Percentiles rank a stretch among this genome's conserved stretches.
Evolutionary conservation across 768 basidiomycete species (phyloP).

Genomic region (Boletus reticuloceps): DNA sequence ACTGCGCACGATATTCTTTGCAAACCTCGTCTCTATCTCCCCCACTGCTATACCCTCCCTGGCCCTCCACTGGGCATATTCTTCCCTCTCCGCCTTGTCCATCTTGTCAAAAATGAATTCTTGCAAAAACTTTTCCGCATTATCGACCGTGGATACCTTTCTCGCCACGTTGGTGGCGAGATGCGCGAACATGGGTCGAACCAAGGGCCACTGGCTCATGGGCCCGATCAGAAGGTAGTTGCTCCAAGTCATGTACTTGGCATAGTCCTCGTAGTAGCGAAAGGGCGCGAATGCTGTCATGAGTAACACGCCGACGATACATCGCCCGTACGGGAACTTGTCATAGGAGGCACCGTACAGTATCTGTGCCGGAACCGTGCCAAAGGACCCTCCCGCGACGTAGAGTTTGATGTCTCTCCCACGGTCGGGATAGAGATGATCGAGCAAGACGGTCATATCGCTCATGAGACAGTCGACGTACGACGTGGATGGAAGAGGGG

Average conservation of each 20-base stretch:
- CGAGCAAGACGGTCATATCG: slow-evolving; percentile 46
- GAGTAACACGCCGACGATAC: slow-evolving; percentile 47
- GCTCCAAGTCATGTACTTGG: slow-evolving; percentile 43
- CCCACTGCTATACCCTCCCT: slow-evolving; percentile 38
- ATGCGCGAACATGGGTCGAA: too few relatives aligned
- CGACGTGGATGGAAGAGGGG: slow-evolving; percentile 30
- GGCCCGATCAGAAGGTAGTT: slow-evolving; percentile 49
- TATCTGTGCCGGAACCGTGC: slow-evolving; percentile 54
- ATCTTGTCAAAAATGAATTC: slow-evolving; percentile 39
- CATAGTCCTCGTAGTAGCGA: slow-evolving; percentile 43
- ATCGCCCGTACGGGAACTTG: slow-evolving; percentile 48
- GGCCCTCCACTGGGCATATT: slow-evolving; percentile 41
- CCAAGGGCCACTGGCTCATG: slow-evolving; percentile 41
- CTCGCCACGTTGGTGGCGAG: too few relatives aligned
- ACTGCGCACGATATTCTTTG: slow-evolving; percentile 43
- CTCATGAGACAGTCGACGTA: slow-evolving; percentile 42
- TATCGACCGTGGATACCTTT: slow-evolving; percentile 37
- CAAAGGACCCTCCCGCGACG: slow-evolving; percentile 53
- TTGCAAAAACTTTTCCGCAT: slow-evolving; percentile 43
- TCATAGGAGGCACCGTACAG: slow-evolving; percentile 51
- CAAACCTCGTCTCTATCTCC: slow-evolving; percentile 43
- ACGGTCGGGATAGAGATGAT: slow-evolving; percentile 48
- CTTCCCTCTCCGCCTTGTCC: slow-evolving; percentile 34
- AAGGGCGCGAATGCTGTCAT: slow-evolving; percentile 47
- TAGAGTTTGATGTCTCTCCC: slow-evolving; percentile 42